Evolutionary conservation across 345 rosid species (phyloP).

Genomic region (Combretum micranthum): DNA sequence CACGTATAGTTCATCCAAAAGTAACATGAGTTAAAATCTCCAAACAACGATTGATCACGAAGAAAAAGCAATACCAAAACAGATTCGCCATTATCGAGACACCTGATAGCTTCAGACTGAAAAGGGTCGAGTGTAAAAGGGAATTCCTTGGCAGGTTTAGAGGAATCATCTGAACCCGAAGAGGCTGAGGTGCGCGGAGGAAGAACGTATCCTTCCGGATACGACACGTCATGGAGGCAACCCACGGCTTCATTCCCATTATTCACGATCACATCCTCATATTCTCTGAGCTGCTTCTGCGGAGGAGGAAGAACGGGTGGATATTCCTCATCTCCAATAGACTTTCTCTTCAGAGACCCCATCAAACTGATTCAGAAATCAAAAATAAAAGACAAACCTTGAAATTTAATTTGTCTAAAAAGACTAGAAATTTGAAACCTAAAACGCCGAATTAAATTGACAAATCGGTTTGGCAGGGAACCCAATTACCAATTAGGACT

Average conservation of each 20-base stretch:
- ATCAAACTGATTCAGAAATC: slow-evolving; percentile 11
- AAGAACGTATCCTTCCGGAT: slow-evolving; percentile 55
- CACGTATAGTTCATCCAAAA: no score
- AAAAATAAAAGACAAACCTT: no score
- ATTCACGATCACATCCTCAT: no score
- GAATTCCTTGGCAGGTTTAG: slow-evolving; percentile 74
- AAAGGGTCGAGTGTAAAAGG: slow-evolving; percentile 89
- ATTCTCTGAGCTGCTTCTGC: slow-evolving; percentile 37
- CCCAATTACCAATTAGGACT: no score
- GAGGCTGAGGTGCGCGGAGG: slow-evolving; percentile 18
- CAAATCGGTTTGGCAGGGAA: no score
- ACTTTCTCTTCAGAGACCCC: slow-evolving; percentile 62
- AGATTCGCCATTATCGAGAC: slow-evolving; percentile 79
- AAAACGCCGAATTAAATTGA: no score
- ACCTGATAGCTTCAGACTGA: slow-evolving; percentile 89
- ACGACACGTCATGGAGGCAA: slow-evolving; percentile 77
- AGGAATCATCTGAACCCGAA: slow-evolving; percentile 5
- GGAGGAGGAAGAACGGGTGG: slow-evolving; percentile 14
- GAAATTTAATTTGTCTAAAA: neutral
- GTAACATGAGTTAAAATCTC: no score
- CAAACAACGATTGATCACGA: no score
- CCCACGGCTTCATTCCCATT: slow-evolving; percentile 31
- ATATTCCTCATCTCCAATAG: slow-evolving; percentile 29
- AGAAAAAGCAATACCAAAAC: slow-evolving; percentile 54
- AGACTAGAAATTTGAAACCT: neutral